Conservation (phyloP, 1,284 basidiomycete species). For the Leccinum variabile region DNA sequence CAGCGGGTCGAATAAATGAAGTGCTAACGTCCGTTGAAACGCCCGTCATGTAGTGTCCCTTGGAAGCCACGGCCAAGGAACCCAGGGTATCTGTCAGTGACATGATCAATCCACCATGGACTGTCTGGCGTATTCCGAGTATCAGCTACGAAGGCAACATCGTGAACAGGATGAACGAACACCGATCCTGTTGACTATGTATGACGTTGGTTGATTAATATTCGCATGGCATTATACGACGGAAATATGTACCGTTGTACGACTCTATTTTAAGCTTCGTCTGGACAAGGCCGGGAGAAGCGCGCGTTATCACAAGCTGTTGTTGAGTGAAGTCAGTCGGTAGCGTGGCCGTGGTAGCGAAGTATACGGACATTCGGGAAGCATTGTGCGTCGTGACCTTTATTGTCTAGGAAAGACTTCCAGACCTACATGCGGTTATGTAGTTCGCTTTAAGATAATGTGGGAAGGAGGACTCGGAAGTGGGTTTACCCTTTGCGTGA, state of each 20-base stretch:
- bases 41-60: constrained; percentile 84
- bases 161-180: constrained; percentile 40
- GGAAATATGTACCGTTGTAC: constrained; percentile 58
- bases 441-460: too few relatives aligned
- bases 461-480: too few relatives aligned
- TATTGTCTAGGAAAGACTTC: constrained; percentile 74
- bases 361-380: constrained; percentile 64
- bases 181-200: constrained; percentile 69
- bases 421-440: constrained; percentile 59
- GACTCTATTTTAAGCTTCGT: constrained; percentile 70
- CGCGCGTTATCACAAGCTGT: constrained; percentile 63
- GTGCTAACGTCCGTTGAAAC: constrained; percentile 88
- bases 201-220: constrained; percentile 1
- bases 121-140: constrained; percentile 36
- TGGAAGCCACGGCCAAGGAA: constrained; percentile 78
- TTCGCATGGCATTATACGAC: background rate
- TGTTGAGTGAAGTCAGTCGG: background rate
- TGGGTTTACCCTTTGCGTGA: constrained; percentile 54
- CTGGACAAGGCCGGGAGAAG: constrained; percentile 64
- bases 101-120: constrained; percentile 84
- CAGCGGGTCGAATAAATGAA: constrained; percentile 76
- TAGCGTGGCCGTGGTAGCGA: background rate
- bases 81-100: constrained; percentile 87
- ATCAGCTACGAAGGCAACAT: constrained; percentile 3
- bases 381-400: constrained; percentile 76